Evolutionary conservation across 306 rosid genomes (phyloP).

Genomic region (Sophora flavescens): DNA sequence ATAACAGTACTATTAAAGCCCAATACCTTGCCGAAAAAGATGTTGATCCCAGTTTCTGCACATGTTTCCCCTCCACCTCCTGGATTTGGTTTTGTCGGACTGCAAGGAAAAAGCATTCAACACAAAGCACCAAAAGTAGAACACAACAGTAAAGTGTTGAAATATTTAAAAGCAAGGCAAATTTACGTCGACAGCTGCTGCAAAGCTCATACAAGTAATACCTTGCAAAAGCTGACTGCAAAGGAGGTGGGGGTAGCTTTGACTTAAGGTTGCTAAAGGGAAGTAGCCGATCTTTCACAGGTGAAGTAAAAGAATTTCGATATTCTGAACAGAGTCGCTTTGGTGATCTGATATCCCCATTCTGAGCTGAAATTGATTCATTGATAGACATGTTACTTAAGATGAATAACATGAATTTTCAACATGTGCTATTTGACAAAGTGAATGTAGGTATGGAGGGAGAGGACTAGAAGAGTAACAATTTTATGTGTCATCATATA

Average conservation of each 20-base stretch:
- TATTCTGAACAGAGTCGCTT: conserved; percentile 74
- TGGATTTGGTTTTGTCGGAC: conserved; percentile 98
- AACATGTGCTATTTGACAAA: conserved; percentile 20
- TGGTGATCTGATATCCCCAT: conserved; percentile 90
- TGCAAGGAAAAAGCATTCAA: conserved; percentile 53
- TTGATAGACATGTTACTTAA: conserved; percentile 28
- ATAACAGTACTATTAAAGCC: conserved; percentile 10
- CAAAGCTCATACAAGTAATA: conserved; percentile 43
- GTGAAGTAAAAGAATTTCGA: conserved; percentile 86
- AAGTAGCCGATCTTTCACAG: conserved; percentile 86
- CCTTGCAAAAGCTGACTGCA: conserved; percentile 99
- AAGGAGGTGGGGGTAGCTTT: conserved; percentile 83
- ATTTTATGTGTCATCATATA: not conserved
- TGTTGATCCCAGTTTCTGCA: conserved; percentile 94
- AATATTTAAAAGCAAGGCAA: conserved; percentile 30
- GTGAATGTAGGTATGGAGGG: not conserved
- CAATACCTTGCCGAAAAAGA: conserved; percentile 91
- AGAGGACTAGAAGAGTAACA: not conserved
- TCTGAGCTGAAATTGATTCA: conserved; percentile 70
- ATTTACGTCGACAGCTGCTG: conserved; percentile 31
- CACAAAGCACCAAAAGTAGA: conserved; percentile 15
- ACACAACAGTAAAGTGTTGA: conserved; percentile 11
- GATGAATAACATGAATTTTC: conserved; percentile 23
- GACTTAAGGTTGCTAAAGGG: conserved; percentile 75
- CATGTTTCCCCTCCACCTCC: conserved; percentile 99